phyloP scores from a whole-genome alignment of 768 basidiomycete genomes.

The Leccinum olivaceopallidum region DNA sequence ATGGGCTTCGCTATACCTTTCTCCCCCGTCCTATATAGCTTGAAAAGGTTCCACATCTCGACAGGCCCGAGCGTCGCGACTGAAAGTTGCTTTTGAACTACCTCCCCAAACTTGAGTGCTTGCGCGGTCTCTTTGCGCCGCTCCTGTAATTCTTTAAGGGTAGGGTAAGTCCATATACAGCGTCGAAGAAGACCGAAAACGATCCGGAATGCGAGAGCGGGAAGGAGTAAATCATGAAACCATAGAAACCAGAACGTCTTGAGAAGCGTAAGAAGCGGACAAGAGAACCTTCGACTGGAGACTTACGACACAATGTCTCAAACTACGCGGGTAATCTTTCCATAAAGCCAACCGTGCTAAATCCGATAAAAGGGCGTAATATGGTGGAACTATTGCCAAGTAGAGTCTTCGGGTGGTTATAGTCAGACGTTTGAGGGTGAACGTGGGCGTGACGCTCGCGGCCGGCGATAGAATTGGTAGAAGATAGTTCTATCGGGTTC shows the following conservation, averaged over 20 bases:
- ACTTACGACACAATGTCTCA: slow-evolving; percentile 53
- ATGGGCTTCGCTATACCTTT: slow-evolving; percentile 35
- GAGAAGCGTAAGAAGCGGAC: slow-evolving; percentile 4
- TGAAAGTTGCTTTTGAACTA: slow-evolving; percentile 47
- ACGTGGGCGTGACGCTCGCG: slow-evolving; percentile 41
- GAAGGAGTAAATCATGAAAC: slow-evolving; percentile 57
- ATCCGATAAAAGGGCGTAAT: slow-evolving; percentile 43
- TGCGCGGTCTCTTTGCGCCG: slow-evolving; percentile 47
- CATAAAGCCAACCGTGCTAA: slow-evolving; percentile 53
- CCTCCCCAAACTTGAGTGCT: slow-evolving; percentile 54
- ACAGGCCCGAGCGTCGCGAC: slow-evolving; percentile 47
- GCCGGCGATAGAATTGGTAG: slow-evolving; percentile 48
- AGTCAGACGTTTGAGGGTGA: slow-evolving; percentile 55
- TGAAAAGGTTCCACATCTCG: slow-evolving; percentile 57
- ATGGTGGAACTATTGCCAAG: slow-evolving; percentile 50
- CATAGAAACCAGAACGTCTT: slow-evolving; percentile 67
- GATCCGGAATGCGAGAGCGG: slow-evolving; percentile 49
- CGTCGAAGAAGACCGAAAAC: slow-evolving; percentile 49
- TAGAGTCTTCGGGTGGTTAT: slow-evolving; percentile 56
- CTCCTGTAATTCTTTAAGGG: slow-evolving; percentile 50
- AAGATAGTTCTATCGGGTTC: slow-evolving; percentile 37
- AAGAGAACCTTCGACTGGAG: not conserved
- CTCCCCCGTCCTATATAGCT: slow-evolving; percentile 39
- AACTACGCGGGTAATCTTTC: slow-evolving; percentile 49
- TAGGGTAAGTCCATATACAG: slow-evolving; percentile 55